Evolutionary conservation across 306 rosid species (phyloP).

Genomic region (Prunus mume): DNA sequence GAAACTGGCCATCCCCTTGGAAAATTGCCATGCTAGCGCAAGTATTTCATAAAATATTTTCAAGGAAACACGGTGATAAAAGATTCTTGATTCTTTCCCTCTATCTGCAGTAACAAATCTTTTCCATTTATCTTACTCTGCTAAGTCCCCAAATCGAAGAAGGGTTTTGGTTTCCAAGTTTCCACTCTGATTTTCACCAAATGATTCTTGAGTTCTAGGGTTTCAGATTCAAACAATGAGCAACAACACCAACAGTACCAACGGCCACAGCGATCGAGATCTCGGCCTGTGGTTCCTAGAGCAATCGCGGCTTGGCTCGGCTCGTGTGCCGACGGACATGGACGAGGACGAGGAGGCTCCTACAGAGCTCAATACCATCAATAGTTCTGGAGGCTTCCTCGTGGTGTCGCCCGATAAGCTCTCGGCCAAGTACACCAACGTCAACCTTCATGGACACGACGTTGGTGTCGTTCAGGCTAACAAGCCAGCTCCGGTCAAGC

Average conservation of each 20-base stretch:
- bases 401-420: slow-evolving; percentile 80
- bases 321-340: slow-evolving; percentile 33
- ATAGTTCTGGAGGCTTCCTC: slow-evolving; percentile 93
- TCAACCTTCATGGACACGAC: slow-evolving; percentile 85
- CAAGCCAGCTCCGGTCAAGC: slow-evolving; percentile 73
- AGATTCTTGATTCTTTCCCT: background rate
- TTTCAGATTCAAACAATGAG: slow-evolving; percentile 36
- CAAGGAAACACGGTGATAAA: background rate
- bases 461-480: slow-evolving; percentile 93
- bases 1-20: no score
- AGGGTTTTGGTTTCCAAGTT: background rate
- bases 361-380: slow-evolving; percentile 79
- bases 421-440: slow-evolving; percentile 67
- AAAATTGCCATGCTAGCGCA: no score
- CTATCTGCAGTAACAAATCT: background rate
- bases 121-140: background rate
- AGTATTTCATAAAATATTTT: no score
- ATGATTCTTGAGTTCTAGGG: slow-evolving; percentile 42
- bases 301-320: slow-evolving; percentile 42
- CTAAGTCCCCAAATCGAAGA: background rate
- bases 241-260: slow-evolving; percentile 23
- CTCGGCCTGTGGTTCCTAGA: slow-evolving; percentile 63
- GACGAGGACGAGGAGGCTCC: slow-evolving; percentile 74
- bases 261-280: slow-evolving; percentile 32
- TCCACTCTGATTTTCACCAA: slow-evolving; percentile 1